A percentile compares a stretch with the other conserved stretches of the same genome.
phyloP scores from a whole-genome alignment of 345 rosid species.

The Gossypium longicalyx region DNA sequence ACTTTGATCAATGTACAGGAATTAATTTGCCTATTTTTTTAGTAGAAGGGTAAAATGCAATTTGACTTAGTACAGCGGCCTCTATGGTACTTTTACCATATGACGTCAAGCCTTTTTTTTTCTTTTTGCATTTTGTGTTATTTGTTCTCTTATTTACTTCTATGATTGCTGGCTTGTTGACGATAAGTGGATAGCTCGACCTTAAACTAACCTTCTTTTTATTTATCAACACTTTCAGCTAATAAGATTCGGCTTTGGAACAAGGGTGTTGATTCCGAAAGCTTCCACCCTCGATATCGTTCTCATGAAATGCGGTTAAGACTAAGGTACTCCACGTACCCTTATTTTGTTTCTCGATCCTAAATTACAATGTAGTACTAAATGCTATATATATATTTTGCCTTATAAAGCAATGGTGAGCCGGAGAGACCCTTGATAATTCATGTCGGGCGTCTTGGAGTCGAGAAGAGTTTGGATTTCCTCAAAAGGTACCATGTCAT shows the following conservation, averaged over 20 bases:
- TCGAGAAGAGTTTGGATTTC: conserved; percentile 97
- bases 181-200: neutral
- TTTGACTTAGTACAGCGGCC: no score
- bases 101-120: neutral
- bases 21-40: no score
- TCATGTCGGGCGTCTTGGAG: conserved; percentile 95
- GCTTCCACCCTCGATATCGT: conserved; percentile 76
- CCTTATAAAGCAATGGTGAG: conserved; percentile 65
- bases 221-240: conserved; percentile 41
- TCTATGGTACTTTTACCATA: no score
- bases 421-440: conserved; percentile 87
- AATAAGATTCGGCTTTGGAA: conserved; percentile 95
- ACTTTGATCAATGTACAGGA: no score
- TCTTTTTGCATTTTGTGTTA: neutral
- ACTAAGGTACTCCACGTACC: conserved; percentile 47
- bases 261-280: conserved; percentile 95
- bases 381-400: conserved; percentile 18
- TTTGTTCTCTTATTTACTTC: neutral
- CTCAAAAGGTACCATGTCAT: conserved; percentile 60
- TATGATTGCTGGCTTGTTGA: neutral
- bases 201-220: conserved; percentile 18
- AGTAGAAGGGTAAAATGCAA: no score
- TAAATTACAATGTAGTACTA: neutral
- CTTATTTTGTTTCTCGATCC: neutral
- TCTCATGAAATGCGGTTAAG: conserved; percentile 83